Evolutionary conservation across 2,329 filamentous ascomycete species (phyloP).

Genomic region (Trichoderma aggressivum): DNA sequence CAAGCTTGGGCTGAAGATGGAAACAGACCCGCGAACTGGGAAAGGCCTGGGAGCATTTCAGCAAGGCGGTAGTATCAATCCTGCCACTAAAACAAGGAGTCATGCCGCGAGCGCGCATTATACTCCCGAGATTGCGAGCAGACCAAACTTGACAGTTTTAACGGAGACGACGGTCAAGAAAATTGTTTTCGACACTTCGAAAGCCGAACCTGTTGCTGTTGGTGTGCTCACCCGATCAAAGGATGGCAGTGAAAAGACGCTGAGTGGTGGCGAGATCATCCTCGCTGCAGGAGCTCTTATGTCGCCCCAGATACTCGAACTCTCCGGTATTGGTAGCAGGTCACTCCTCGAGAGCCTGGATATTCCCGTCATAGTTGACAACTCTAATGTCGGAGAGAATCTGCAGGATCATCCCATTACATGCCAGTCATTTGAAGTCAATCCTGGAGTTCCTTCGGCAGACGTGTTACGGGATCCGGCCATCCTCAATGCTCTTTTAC

Average conservation of each 20-base stretch:
- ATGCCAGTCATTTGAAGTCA: conserved; percentile 33
- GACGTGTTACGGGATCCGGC: conserved; percentile 34
- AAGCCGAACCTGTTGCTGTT: conserved; percentile 28
- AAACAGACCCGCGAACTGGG: conserved; percentile 32
- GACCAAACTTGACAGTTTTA: conserved; percentile 35
- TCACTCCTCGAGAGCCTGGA: conserved; percentile 31
- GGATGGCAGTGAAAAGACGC: conserved; percentile 33
- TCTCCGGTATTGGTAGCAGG: conserved; percentile 34
- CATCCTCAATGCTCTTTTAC: conserved; percentile 29
- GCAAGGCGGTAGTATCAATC: conserved; percentile 32
- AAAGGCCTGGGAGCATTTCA: conserved; percentile 34
- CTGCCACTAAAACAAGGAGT: conserved; percentile 31
- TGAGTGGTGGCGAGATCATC: conserved; percentile 37
- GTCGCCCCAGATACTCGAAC: conserved; percentile 30
- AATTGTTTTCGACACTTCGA: conserved; percentile 27
- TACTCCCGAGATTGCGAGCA: conserved; percentile 29
- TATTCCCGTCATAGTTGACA: conserved; percentile 34
- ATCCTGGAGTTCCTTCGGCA: conserved; percentile 28
- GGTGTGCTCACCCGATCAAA: conserved; percentile 32
- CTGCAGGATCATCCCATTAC: conserved; percentile 37
- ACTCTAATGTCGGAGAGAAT: conserved; percentile 40
- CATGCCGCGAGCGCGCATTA: conserved; percentile 36
- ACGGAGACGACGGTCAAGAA: conserved; percentile 35
- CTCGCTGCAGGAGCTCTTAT: conserved; percentile 22
- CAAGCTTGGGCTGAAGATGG: conserved; percentile 32